These are phyloP conservation scores for Paxillus involutus DNA, from an alignment of 768 basidiomycete species.

Conservation along the genomic window DNA sequence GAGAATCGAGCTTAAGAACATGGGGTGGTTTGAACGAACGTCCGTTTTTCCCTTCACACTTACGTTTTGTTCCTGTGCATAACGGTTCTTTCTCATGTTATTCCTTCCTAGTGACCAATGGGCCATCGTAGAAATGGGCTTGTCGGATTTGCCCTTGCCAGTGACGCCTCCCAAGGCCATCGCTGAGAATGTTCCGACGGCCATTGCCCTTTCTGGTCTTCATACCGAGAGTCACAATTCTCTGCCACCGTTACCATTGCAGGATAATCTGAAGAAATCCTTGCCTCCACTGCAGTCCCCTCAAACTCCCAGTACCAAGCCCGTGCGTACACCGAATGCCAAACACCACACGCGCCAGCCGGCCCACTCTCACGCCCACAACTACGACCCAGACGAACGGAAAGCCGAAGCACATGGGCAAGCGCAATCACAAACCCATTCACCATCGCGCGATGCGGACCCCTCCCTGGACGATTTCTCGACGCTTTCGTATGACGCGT, in stretches of 20 bases:
- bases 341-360: no score
- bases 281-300: neutral
- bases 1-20: constrained; percentile 27
- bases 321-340: no score
- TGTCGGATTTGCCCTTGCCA: constrained; percentile 7
- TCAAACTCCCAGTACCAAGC: no score
- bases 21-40: constrained; percentile 31
- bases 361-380: no score
- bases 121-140: constrained; percentile 24
- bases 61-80: neutral
- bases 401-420: neutral
- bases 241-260: neutral
- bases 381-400: neutral
- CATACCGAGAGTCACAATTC: neutral
- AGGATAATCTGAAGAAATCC: neutral
- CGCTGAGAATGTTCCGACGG: neutral
- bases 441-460: constrained; percentile 3
- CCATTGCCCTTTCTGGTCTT: neutral
- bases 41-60: constrained; percentile 1
- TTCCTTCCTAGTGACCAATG: constrained; percentile 25
- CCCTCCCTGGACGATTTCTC: constrained; percentile 18
- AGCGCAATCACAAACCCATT: neutral
- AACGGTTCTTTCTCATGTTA: neutral
- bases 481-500: constrained; percentile 1
- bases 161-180: constrained; percentile 11